Base-by-base conservation (phyloP, 208 protist species). In the Novymonas esmeraldas region DNA sequence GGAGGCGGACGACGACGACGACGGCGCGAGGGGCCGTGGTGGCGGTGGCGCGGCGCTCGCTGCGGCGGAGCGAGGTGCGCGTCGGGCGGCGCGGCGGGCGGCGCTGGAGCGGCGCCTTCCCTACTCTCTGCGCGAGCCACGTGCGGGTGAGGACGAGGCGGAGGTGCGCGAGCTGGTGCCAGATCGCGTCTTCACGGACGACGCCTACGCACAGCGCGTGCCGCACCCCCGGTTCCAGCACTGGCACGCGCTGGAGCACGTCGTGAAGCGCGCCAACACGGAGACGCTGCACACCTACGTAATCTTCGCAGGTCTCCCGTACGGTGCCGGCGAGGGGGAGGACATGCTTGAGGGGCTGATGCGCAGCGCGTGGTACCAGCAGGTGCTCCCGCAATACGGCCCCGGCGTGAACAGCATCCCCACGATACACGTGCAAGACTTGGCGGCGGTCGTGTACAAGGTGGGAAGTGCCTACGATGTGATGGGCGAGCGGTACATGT, bases 401-500 rank as follows among this genome's bases (percentile, higher is more conserved):
- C 51, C 79, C 55, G 95, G 95, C 26, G 68, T 76, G 38, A 98
- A 98, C 67, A 66, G 82, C 28, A 69, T 98, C 28, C 93, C 96
- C 14, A 95, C 94, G 70, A 97, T 98, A 48, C 95, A 98, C 74
- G 88, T 98, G 3, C 70, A 90, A 42, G 96, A 98, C 73, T 76
- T 98, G 16, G 85, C 92, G 20, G 71, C 66, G 3, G 82, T 96
- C 20, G 67, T 93, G 18, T 89, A 77, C 54, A 72, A 87, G 50
- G 64, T 97, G 18, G 87, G 85, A n/a, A 80, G 82, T 28, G 64
- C 79, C 16, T 89, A 93, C 52, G 82, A 90, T 31, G 84, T 87
- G 24, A 75, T 93, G 36, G 85, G 90, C 20, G 82, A 95, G 45
- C 90, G 92, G 24, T 98, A 98, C 73, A 60, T 97, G 50, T 86